Percentiles rank a stretch among this genome's conserved stretches.
phyloP scores from a whole-genome alignment of 2,329 filamentous ascomycete genomes.

The Penicillium nordicum region DNA sequence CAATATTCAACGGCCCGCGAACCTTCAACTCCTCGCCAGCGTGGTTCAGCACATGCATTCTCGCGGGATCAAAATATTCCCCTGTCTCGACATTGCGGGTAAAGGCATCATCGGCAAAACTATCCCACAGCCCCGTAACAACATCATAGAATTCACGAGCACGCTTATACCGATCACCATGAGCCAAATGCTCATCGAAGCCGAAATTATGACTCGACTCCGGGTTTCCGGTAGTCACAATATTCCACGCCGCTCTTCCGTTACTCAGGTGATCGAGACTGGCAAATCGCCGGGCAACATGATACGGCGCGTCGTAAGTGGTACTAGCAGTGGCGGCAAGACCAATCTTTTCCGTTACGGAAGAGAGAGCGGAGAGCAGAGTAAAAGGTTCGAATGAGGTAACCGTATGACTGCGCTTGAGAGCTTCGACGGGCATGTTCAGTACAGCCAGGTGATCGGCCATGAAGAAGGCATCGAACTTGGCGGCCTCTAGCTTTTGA shows the following conservation, averaged over 20 bases:
- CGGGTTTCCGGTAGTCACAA: conserved; percentile 53
- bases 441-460: conserved; percentile 54
- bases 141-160: conserved; percentile 54
- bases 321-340: conserved; percentile 53
- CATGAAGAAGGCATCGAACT: conserved; percentile 58
- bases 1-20: conserved; percentile 52
- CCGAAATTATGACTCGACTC: conserved; percentile 54
- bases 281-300: conserved; percentile 53
- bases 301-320: conserved; percentile 53
- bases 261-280: conserved; percentile 51
- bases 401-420: conserved; percentile 57
- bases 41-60: conserved; percentile 53
- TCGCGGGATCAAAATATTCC: conserved; percentile 51
- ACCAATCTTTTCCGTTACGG: conserved; percentile 50
- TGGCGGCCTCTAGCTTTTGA: conserved; percentile 52
- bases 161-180: conserved; percentile 50
- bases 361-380: conserved; percentile 49
- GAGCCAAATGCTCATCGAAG: conserved; percentile 49
- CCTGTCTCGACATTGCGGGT: conserved; percentile 48
- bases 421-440: conserved; percentile 56
- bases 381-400: conserved; percentile 59
- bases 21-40: conserved; percentile 49
- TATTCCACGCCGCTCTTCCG: conserved; percentile 54
- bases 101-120: conserved; percentile 56
- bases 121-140: conserved; percentile 54